These are phyloP conservation scores for Tolypocladium cylindrosporum DNA, from an alignment of 2,329 filamentous ascomycete genomes.

Conservation along the genomic window DNA sequence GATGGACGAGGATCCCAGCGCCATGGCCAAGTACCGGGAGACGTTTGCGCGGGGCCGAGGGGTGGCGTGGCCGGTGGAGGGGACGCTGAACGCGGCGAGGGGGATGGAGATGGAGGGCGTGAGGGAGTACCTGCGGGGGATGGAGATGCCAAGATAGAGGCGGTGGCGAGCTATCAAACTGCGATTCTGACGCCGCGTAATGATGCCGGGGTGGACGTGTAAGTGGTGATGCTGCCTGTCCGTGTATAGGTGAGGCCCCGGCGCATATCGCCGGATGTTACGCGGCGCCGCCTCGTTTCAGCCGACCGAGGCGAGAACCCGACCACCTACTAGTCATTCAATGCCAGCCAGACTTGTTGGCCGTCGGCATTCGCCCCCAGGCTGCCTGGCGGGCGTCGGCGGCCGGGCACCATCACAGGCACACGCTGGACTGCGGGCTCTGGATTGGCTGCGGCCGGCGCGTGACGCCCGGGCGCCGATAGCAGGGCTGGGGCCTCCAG, in stretches of 20 bases:
- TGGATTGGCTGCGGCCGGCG: neutral
- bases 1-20: conserved; percentile 35
- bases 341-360: neutral
- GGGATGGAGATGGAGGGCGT: conserved; percentile 35
- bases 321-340: neutral
- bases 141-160: conserved; percentile 5
- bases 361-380: neutral
- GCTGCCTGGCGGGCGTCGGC: neutral
- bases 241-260: neutral
- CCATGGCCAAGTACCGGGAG: conserved; percentile 48
- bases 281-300: neutral
- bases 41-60: conserved; percentile 51
- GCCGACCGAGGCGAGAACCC: neutral
- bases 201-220: neutral
- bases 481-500: neutral
- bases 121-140: conserved; percentile 22
- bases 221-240: neutral
- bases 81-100: conserved; percentile 41
- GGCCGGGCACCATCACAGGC: neutral
- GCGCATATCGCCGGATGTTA: neutral
- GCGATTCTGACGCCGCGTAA: neutral
- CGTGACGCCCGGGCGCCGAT: neutral
- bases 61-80: conserved; percentile 44
- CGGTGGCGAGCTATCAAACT: neutral
- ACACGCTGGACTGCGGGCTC: too few relatives aligned